These are phyloP conservation scores for Pseudonitzschia delicatissima DNA, from an alignment of 108 stramenopile species.

Conservation along the genomic window DNA sequence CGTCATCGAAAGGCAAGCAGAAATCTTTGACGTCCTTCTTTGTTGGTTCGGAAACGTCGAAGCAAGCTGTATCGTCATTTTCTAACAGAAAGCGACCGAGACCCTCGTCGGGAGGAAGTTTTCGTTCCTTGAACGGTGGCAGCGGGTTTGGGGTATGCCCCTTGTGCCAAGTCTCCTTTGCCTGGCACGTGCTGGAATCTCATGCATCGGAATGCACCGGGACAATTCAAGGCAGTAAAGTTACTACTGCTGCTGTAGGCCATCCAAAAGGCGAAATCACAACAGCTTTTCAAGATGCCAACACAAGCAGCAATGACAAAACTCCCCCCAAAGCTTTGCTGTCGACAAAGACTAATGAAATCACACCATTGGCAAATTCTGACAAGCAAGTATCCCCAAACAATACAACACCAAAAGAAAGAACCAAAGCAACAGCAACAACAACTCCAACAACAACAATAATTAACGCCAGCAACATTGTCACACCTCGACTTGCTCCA, in stretches of 20 bases:
- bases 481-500: neutral
- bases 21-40: neutral
- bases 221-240: neutral
- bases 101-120: neutral
- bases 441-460: neutral
- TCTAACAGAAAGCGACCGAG: neutral
- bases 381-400: neutral
- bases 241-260: neutral
- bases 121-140: neutral
- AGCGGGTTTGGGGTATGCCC: constrained; percentile 52
- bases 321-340: neutral
- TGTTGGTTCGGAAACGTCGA: neutral
- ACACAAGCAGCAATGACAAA: neutral
- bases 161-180: constrained; percentile 35
- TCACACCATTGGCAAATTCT: neutral
- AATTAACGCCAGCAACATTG: neutral
- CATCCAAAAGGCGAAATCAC: neutral
- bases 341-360: neutral
- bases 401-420: neutral
- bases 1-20: no score
- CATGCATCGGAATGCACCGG: constrained; percentile 51
- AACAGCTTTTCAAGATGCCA: neutral
- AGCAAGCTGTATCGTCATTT: neutral
- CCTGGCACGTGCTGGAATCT: constrained; percentile 32
- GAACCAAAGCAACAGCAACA: neutral